Base-by-base conservation (phyloP, 192 early-diverging fungal species). In the Mortierella hygrophila region DNA sequence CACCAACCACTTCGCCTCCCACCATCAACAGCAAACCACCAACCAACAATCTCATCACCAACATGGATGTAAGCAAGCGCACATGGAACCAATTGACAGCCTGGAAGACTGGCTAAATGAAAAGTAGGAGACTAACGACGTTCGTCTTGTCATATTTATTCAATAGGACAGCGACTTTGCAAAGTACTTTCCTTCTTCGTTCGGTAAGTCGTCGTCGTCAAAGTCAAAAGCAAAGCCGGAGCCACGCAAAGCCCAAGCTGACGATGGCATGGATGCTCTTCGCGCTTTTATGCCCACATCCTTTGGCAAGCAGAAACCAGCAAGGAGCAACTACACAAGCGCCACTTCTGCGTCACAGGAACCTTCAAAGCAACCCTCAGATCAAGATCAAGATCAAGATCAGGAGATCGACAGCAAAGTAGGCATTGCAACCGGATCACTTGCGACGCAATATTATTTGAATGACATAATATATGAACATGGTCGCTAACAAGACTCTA, bases 271-370 rank as follows among this genome's bases (percentile, higher is more conserved):
- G 79, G 89, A 89, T 57, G 73, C 89, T 16, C 79, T 93, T 13
- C 65, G 89, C 63, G 85, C 80, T 18, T 88, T 91, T 54, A 77
- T 93, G 78, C 92, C 92, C 26, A 90, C 78, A 13, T 90, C 92
- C 6, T 93, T 93, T 78, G 92, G 91, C 18, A 89, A 89, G 55
- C 83, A 91, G 71, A 79, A 88, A 40, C 60, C 75, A 79, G 46
- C 79, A 78, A 68, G 81, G 74, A 63, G 71, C 72, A 72, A 5
- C 38, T 35, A 52, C 49, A 52, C 8, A 68, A 44, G 8, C 55
- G 49, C 49, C 63, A 63, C 38, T 41, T 41, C 71, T 26, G 9
- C 26, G 47, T 29, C 26, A 26, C 60, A 72, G 4, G 68, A 78
- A 49, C 75, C 5, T 38, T 57, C 21, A 16, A 77, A 38, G 73